A percentile compares a stretch with the other conserved stretches of the same genome.
These are phyloP conservation scores for Diaporthe sp. DNA, from an alignment of 2,329 filamentous ascomycete genomes.

Conservation along the genomic window DNA sequence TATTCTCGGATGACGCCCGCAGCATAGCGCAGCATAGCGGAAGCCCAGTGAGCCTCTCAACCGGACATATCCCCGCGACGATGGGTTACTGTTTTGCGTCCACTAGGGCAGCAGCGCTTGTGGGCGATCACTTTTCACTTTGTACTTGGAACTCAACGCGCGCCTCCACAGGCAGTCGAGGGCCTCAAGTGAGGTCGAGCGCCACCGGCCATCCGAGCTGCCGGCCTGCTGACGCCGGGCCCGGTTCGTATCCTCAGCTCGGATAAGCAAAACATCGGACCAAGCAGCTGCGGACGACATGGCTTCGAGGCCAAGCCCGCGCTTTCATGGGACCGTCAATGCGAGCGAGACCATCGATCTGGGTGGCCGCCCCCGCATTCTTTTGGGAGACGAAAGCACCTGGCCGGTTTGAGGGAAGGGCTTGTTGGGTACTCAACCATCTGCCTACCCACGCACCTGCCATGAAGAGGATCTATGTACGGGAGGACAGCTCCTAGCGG, in stretches of 20 bases:
- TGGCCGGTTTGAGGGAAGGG: neutral
- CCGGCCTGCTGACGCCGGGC: constrained; percentile 22
- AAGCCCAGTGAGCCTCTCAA: neutral
- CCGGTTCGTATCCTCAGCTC: constrained; percentile 22
- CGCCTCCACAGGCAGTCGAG: neutral
- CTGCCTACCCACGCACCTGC: neutral
- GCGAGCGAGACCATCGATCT: neutral
- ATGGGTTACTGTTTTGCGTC: too few relatives aligned
- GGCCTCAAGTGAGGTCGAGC: constrained; percentile 22
- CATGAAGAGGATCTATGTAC: neutral
- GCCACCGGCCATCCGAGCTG: constrained; percentile 24
- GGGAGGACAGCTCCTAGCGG: neutral
- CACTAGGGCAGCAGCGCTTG: neutral
- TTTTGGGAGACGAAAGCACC: neutral
- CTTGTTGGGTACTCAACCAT: neutral
- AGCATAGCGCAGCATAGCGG: neutral
- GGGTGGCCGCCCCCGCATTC: neutral
- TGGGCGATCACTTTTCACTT: neutral
- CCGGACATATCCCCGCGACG: neutral
- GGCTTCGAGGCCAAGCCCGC: constrained; percentile 5
- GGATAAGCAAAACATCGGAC: constrained; percentile 15
- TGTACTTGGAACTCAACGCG: neutral
- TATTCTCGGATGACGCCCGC: constrained; percentile 19
- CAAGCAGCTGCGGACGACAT: constrained; percentile 11
- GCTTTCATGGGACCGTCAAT: neutral